Conservation (phyloP, 495 filamentous ascomycete species). For the Parathielavia hyrcaniae region DNA sequence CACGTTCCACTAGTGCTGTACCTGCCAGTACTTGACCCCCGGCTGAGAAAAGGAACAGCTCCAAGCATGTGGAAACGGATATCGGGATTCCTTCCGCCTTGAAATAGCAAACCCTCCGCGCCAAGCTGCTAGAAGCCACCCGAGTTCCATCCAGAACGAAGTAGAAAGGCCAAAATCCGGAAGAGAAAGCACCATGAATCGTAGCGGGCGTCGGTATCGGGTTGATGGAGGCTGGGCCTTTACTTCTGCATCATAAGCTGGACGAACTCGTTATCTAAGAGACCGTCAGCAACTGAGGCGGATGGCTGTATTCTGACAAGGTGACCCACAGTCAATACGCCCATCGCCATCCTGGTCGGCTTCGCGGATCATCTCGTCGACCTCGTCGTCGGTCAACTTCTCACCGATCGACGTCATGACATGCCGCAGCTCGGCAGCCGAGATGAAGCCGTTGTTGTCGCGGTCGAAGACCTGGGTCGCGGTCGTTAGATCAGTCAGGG, state of each 20-base stretch:
- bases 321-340: slow-evolving; percentile 76
- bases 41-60: slow-evolving; percentile 4
- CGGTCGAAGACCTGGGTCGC: slow-evolving; percentile 84
- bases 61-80: slow-evolving; percentile 12
- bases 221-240: slow-evolving; percentile 18
- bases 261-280: slow-evolving; percentile 95
- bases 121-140: slow-evolving; percentile 16
- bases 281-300: slow-evolving; percentile 30
- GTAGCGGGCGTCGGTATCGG: slow-evolving; percentile 14
- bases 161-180: slow-evolving; percentile 24
- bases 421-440: slow-evolving; percentile 91
- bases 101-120: slow-evolving; percentile 17
- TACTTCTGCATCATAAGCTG: slow-evolving; percentile 99
- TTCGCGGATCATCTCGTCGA: slow-evolving; percentile 99
- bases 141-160: slow-evolving; percentile 24
- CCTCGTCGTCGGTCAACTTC: slow-evolving; percentile 98
- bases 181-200: slow-evolving; percentile 17
- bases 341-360: slow-evolving; percentile 98
- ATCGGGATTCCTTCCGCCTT: slow-evolving; percentile 14
- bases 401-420: slow-evolving; percentile 99
- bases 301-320: background rate
- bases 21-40: background rate
- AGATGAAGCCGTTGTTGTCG: slow-evolving; percentile 99
- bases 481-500: background rate
- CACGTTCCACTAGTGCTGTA: background rate